phyloP scores from a whole-genome alignment of 176 grass and related monocot genomes.

The Lolium rigidum region DNA sequence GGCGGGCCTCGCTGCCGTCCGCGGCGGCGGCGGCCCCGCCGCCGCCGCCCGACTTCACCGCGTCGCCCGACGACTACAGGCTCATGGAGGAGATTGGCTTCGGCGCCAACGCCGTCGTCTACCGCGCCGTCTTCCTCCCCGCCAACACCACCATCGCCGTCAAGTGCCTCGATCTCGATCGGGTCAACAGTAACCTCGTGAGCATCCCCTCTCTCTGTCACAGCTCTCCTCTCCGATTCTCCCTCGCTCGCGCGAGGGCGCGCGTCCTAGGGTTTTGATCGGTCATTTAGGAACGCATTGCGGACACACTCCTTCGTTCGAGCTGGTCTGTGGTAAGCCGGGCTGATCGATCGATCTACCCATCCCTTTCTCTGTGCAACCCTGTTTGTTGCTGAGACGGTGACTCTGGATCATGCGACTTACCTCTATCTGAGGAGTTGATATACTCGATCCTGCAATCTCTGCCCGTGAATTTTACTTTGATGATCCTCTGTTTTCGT shows the following conservation, averaged over 20 bases:
- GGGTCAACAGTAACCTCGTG: constrained; percentile 94
- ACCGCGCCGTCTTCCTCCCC: constrained; percentile 79
- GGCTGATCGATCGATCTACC: background rate
- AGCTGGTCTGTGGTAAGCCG: background rate
- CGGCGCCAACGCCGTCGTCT: constrained; percentile 92
- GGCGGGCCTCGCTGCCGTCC: constrained; percentile 10
- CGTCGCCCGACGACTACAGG: constrained; percentile 57
- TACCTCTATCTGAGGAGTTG: background rate
- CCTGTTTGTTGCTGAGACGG: background rate
- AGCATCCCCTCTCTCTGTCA: constrained; percentile 30
- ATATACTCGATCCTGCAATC: background rate
- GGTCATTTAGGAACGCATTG: background rate
- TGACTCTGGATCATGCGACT: background rate
- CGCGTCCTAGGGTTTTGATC: constrained; percentile 19
- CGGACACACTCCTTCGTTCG: background rate
- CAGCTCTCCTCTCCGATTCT: background rate
- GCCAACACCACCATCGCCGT: constrained; percentile 72
- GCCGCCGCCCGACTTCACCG: constrained; percentile 52
- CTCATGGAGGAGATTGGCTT: constrained; percentile 88
- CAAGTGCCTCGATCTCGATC: constrained; percentile 95
- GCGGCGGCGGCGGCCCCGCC: background rate
- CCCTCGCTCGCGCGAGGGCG: background rate
- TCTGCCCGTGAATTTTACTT: background rate
- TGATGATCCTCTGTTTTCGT: background rate
- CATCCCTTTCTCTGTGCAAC: background rate